Evolutionary conservation across 2,329 filamentous ascomycete species (phyloP), one percentile per base, ranked within the genome.

Genomic region (Aureobasidium zeae): DNA sequence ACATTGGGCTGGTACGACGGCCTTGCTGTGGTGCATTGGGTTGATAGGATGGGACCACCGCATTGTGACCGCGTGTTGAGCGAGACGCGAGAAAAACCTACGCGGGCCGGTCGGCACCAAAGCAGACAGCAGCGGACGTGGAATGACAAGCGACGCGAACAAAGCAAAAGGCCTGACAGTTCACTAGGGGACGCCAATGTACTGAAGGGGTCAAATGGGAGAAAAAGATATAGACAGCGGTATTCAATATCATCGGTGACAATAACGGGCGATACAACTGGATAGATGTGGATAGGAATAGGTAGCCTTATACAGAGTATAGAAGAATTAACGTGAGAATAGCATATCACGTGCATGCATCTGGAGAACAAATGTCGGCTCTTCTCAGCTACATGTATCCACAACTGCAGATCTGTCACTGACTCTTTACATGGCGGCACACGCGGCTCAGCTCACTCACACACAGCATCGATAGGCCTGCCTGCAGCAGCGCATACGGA

Each of bases 151-250:
- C 16, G 12, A 43, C 33, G 39, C 39, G 39, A 43, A 43, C 30
- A 34, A 34, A 43, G 39, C 26, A 43, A 43, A 42, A 43, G 39
- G 22, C 24, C 29, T 34, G 29, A 30, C 39, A 33, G 39, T 43
- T 34, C 39, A 30, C 39, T 43, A 43, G 39, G 39, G 28, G n/a
- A 43, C 39, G 30, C 39, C 39, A 43, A 25, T 41, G 37, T n/a
- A 29, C 13, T n/a, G 26, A n/a, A 25, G 24, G 20, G 24, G 39
- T 25, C n/a, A n/a, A n/a, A 43, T 43, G 8, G 39, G n/a, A 21
- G 16, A 43, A n/a, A 38, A n/a, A 21, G 8, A 21, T 13, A 5
- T 16, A 29, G 12, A 8, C 6, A 32, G 38, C 20, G 20, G 21
- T 15, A 19, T 7, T 34, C 39, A 26, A 43, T 34, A 43, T 43